Evolutionary conservation across 2,329 filamentous ascomycete species (phyloP), one percentile per base, ranked within the genome.

Genomic region (Ceratocystis destructans): DNA sequence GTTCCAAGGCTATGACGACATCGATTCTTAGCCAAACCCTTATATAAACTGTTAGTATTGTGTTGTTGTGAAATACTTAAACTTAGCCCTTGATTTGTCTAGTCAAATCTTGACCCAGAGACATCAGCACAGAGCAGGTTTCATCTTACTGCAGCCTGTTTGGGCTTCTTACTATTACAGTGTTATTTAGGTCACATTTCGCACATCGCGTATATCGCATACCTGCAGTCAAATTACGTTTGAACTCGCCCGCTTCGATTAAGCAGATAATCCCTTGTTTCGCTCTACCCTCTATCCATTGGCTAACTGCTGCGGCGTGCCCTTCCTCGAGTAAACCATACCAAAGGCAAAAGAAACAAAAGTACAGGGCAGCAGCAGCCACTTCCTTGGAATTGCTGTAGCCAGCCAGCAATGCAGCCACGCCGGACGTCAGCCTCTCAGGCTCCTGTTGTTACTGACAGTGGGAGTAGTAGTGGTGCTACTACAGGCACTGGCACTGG

Each of bases 361-460:
- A n/a, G 46, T 48, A 22, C 46, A 48, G 59, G 68, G 20, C 61
- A 66, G 67, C 66, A 12, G 57, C 57, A 41, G 69, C 71, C 41
- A 67, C 70, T 57, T 61, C 69, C 31, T 17, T 64, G 15, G 50
- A 50, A 69, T 72, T 65, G 71, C 79, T 28, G 73, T 59, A 62
- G 61, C 37, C 41, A 48, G 8, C 37, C 37, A 50, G 46, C 15
- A 64, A 79, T 79, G 66, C 64, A 65, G 50, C 64, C 57, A 62
- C 59, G 57, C 63, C 64, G 64, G 50, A 77, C 82, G 41, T 71
- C 77, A 66, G 77, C 76, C 71, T 80, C 74, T 76, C 74, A 68
- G 73, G 74, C 67, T 83, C 28, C 79, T 83, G 17, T 82, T 83
- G 17, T 22, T 25, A n/a, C 61, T n/a, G 33, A n/a, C 33, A 37